Conservation (phyloP, 768 basidiomycete species). For the Hemileccinum rubropunctum region DNA sequence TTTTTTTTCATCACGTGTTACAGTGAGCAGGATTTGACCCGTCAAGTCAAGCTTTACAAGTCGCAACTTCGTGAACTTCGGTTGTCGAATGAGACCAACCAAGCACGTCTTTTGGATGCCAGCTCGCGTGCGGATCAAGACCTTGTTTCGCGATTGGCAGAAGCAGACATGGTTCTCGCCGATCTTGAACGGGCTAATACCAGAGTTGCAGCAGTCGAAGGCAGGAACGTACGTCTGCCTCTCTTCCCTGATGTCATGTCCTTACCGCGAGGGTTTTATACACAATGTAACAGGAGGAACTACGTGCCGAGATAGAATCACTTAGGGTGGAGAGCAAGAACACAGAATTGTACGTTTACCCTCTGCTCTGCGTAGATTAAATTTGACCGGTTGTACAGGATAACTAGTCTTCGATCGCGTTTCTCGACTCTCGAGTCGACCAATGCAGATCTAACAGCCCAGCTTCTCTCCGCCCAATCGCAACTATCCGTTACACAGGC, state of each 20-base stretch:
- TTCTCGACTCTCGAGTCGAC: slow-evolving; percentile 72
- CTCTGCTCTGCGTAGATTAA: neutral
- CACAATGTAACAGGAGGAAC: slow-evolving; percentile 62
- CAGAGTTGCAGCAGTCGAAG: slow-evolving; percentile 87
- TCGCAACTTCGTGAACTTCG: slow-evolving; percentile 89
- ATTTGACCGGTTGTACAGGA: slow-evolving; percentile 11
- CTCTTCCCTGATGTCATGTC: neutral
- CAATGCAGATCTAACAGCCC: slow-evolving; percentile 15
- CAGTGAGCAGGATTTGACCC: slow-evolving; percentile 90
- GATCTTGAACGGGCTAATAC: slow-evolving; percentile 96
- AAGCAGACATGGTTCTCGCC: slow-evolving; percentile 92
- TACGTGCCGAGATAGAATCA: slow-evolving; percentile 92
- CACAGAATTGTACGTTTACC: slow-evolving; percentile 57
- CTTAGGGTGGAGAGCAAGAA: slow-evolving; percentile 76
- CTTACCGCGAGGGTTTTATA: neutral
- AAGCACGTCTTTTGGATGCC: slow-evolving; percentile 89
- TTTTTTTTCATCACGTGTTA: neutral
- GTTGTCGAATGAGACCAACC: slow-evolving; percentile 86
- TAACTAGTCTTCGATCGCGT: slow-evolving; percentile 57
- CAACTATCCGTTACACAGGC: slow-evolving; percentile 17
- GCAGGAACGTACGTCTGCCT: slow-evolving; percentile 69
- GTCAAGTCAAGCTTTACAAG: slow-evolving; percentile 86
- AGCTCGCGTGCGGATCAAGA: slow-evolving; percentile 94
- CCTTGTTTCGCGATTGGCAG: slow-evolving; percentile 82
- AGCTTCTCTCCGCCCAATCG: slow-evolving; percentile 16